Evolutionary conservation across 352 stramenopile species (phyloP), one percentile per base, ranked within the genome.

Genomic region (Phytophthora pistaciae): DNA sequence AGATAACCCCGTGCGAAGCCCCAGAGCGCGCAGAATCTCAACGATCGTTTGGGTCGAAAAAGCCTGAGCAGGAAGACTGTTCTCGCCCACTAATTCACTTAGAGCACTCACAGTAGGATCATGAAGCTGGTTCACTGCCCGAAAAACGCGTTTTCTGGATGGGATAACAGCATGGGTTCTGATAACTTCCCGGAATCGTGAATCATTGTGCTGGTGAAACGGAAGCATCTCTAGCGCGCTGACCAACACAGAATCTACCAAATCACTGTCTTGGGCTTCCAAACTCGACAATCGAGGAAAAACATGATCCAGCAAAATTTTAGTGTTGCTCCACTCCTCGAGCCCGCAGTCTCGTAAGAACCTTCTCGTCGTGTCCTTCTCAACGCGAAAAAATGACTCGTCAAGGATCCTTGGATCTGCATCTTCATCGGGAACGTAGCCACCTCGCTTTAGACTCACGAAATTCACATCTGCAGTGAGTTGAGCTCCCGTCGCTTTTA

Each of bases 41-140:
- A 93, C 68, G 14, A 90, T 78, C 5, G 77, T 64, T 29, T 72
- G 68, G 5, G 60, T 78, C 16, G 83, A 87, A 56, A 95, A 91
- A 2, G 69, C 66, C 14, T 77, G 36, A 21, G 72, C 70, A n/a
- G 88, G 86, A 13, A 95, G 70, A 64, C 84, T 91, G 16, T 84
- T 88, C 20, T 84, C 78, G 16, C 88, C 88, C 13, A 95, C 84
- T 25, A 95, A 55, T 23, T 84, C 83, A 40, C 77, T 84, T 16
- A 95, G 55, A 36, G 92, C 86, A 13, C 77, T 81, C 42, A 84
- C 87, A 60, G 73, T 91, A 25, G 88, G 88, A 65, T 95, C 88
- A 33, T 95, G 83, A 6, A 95, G 66, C 55, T 95, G 80, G 3
- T 66, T 74, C 18, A 92, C 57, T 21, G 61, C 59, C 21, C 85